A percentile compares a stretch with the other conserved stretches of the same genome.
Evolutionary conservation across 306 rosid genomes (phyloP).

Genomic region (Rosa persica): DNA sequence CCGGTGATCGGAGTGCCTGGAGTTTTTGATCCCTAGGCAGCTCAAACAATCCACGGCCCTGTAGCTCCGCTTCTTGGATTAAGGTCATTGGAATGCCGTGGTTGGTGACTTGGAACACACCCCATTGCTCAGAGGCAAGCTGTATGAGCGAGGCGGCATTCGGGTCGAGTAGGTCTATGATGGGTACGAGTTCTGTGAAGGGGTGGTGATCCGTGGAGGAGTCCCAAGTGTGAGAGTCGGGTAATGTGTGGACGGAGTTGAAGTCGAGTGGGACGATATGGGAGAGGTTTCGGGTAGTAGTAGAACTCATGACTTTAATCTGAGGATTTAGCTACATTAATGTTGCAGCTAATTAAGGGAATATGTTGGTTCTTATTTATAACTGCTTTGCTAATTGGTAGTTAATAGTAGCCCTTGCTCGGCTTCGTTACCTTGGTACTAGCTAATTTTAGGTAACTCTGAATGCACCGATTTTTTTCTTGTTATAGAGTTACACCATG

Average conservation of each 20-base stretch:
- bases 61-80: slow-evolving; percentile 21
- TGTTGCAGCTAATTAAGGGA: background rate
- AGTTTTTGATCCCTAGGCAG: slow-evolving; percentile 42
- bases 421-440: background rate
- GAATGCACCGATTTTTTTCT: too few species aligned
- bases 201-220: slow-evolving; percentile 3
- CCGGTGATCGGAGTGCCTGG: slow-evolving; percentile 30
- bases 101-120: slow-evolving; percentile 44
- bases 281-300: slow-evolving; percentile 1
- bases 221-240: slow-evolving; percentile 43
- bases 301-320: background rate
- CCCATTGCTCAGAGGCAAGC: slow-evolving; percentile 43
- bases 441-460: background rate
- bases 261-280: slow-evolving; percentile 38
- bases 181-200: slow-evolving; percentile 20
- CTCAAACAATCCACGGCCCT: slow-evolving; percentile 22
- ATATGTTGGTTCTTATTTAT: background rate
- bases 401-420: background rate
- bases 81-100: slow-evolving; percentile 40
- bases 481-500: background rate
- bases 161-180: slow-evolving; percentile 34
- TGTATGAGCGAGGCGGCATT: slow-evolving; percentile 27
- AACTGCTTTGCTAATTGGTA: background rate
- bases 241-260: slow-evolving; percentile 20
- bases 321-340: background rate